A percentile compares a stretch with the other conserved stretches of the same genome.
Conservation (phyloP, 345 rosid genomes). For the Citrus maxima region DNA sequence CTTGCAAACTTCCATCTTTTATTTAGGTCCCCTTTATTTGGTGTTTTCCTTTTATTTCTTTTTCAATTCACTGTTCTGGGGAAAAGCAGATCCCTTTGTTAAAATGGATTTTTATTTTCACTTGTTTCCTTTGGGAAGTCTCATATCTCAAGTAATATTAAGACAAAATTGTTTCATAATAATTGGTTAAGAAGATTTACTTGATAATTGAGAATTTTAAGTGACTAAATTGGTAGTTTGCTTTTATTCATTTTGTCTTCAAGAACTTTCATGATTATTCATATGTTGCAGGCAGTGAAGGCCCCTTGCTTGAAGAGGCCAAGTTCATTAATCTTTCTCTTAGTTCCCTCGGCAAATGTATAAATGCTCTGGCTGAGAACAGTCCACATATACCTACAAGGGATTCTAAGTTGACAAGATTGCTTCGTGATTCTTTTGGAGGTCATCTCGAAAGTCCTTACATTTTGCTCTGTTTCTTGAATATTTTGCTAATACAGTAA, state of each 20-base stretch:
- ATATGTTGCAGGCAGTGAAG: conserved; percentile 69
- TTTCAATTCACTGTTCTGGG: not conserved
- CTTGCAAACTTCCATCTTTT: not conserved
- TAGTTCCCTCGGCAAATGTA: conserved; percentile 89
- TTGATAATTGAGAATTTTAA: not conserved
- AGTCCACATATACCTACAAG: conserved; percentile 89
- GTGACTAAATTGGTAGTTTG: conserved; percentile 1
- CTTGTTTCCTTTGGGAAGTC: not conserved
- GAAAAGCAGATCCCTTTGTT: not conserved
- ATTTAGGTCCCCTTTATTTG: not conserved
- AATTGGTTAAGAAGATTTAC: not conserved
- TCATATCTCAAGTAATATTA: not conserved
- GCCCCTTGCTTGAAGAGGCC: conserved; percentile 89
- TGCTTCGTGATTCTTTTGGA: conserved; percentile 96
- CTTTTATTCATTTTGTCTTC: not conserved
- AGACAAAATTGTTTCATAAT: not conserved
- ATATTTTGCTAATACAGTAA: not conserved
- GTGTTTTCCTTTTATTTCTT: not conserved
- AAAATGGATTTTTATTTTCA: not conserved
- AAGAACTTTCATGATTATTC: conserved; percentile 2
- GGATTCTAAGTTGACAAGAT: conserved; percentile 91
- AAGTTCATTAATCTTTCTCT: conserved; percentile 93
- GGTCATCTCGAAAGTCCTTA: conserved; percentile 39
- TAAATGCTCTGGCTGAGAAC: conserved; percentile 96
- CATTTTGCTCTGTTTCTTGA: not conserved